These are phyloP conservation scores for Sporothrix mexicana DNA, from an alignment of 2,329 filamentous ascomycete genomes.

Conservation along the genomic window DNA sequence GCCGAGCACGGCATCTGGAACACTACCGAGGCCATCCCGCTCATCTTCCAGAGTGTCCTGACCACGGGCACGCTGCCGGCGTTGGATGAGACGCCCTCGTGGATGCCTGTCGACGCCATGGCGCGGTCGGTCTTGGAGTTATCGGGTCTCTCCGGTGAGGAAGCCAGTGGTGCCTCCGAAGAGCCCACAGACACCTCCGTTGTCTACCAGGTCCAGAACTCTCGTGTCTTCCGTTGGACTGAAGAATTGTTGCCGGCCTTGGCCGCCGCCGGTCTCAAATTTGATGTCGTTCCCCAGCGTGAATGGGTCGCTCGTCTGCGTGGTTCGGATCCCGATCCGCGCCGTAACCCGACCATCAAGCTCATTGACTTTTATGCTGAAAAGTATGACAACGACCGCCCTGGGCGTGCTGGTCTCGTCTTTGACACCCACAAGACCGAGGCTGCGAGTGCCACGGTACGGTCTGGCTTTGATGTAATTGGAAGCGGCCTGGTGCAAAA, in stretches of 20 bases:
- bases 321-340: conserved; percentile 44
- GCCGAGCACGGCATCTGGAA: conserved; percentile 57
- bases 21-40: conserved; percentile 56
- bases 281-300: conserved; percentile 51
- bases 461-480: conserved; percentile 47
- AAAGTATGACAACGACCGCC: conserved; percentile 52
- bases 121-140: conserved; percentile 49
- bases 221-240: conserved; percentile 53
- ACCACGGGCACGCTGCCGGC: conserved; percentile 53
- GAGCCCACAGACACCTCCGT: neutral
- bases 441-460: conserved; percentile 44
- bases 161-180: neutral
- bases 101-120: conserved; percentile 55
- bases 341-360: conserved; percentile 59
- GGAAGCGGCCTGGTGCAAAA: conserved; percentile 48
- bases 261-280: conserved; percentile 50
- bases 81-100: conserved; percentile 53
- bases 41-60: conserved; percentile 55
- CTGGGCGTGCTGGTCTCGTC: conserved; percentile 46
- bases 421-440: conserved; percentile 49
- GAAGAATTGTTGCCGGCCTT: conserved; percentile 52
- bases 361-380: conserved; percentile 58
- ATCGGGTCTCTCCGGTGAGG: neutral
- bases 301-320: conserved; percentile 55
- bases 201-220: conserved; percentile 57